Conservation (phyloP, 2,329 filamentous ascomycete genomes). For the Colletotrichum zoysiae region DNA sequence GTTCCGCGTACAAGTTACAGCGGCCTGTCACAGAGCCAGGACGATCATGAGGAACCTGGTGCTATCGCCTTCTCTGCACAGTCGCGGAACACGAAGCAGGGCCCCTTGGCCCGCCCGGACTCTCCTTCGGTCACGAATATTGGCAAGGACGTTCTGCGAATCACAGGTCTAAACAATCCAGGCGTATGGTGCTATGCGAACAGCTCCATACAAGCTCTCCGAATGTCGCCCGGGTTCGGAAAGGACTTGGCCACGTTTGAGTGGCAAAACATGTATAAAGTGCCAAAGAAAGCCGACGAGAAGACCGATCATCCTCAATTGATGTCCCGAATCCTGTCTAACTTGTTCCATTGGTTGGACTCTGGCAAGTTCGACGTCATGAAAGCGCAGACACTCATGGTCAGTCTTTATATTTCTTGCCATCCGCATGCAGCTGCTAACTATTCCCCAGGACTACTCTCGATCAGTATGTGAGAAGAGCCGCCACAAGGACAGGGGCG, state of each 20-base stretch:
- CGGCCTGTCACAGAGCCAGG: constrained; percentile 65
- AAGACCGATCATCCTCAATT: constrained; percentile 67
- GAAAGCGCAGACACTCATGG: constrained; percentile 69
- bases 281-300: constrained; percentile 73
- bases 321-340: constrained; percentile 70
- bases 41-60: constrained; percentile 34
- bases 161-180: constrained; percentile 84
- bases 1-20: constrained; percentile 81
- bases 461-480: constrained; percentile 39
- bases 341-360: constrained; percentile 69
- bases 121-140: constrained; percentile 23
- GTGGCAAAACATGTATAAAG: constrained; percentile 74
- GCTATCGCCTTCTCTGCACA: constrained; percentile 24
- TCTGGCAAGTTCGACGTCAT: constrained; percentile 64
- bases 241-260: constrained; percentile 70
- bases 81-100: constrained; percentile 32
- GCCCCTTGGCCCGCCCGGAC: constrained; percentile 33
- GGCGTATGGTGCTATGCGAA: constrained; percentile 93
- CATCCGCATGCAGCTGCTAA: constrained; percentile 39
- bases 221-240: constrained; percentile 78
- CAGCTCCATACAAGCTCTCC: constrained; percentile 86
- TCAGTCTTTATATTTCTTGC: constrained; percentile 50
- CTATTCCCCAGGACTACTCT: constrained; percentile 65
- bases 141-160: constrained; percentile 55
- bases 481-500: constrained; percentile 48